phyloP scores from a whole-genome alignment of 1,284 basidiomycete genomes.

The Erythrobasidium hasegawianum region DNA sequence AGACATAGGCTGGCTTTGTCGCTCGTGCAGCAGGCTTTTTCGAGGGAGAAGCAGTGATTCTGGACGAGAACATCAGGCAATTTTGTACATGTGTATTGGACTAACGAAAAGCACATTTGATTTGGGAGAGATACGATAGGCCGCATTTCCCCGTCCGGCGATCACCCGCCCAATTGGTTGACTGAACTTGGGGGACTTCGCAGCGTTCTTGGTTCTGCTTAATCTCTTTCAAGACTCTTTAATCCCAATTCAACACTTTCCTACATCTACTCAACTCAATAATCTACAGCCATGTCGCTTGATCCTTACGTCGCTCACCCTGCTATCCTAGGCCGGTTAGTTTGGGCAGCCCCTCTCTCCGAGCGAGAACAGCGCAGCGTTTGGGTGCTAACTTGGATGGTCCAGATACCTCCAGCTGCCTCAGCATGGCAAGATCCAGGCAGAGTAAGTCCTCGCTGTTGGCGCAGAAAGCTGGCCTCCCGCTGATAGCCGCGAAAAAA shows the following conservation, averaged over 20 bases:
- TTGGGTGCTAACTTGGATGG: no score
- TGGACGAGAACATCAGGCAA: no score
- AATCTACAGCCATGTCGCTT: constrained; percentile 24
- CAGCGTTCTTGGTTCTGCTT: no score
- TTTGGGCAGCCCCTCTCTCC: constrained; percentile 22
- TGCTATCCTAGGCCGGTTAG: constrained; percentile 25
- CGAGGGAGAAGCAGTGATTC: no score
- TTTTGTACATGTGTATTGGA: no score
- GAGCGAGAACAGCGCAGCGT: no score
- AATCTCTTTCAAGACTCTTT: background rate
- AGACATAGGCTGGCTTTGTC: no score
- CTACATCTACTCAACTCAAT: background rate
- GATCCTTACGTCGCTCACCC: constrained; percentile 35
- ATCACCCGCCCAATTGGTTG: background rate
- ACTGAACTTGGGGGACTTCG: background rate
- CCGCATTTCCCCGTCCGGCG: background rate
- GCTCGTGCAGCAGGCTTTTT: no score
- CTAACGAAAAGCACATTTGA: no score
- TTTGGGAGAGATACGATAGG: no score
- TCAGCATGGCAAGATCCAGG: constrained; percentile 80
- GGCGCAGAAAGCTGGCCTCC: no score
- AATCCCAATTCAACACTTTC: background rate
- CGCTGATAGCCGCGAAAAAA: no score
- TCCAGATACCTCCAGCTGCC: constrained; percentile 40
- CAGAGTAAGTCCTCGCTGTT: constrained; percentile 55